Base-by-base conservation (phyloP, 2,329 filamentous ascomycete genomes). In the Apiospora rasikravindrae region DNA sequence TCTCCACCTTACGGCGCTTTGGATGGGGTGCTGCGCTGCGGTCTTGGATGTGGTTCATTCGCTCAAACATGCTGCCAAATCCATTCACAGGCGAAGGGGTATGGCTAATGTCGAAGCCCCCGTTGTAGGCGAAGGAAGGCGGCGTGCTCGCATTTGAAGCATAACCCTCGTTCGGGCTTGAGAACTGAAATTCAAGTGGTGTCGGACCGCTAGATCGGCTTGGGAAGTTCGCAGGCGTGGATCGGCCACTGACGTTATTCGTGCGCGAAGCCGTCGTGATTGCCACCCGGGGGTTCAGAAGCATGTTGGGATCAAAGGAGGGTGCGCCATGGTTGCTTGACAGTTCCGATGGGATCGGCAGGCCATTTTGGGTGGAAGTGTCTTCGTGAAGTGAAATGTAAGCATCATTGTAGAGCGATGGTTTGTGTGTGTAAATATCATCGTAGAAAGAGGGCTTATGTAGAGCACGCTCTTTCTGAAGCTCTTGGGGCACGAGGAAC, bases 41-140 rank as follows among this genome's bases (percentile, higher is more conserved):
- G 69, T 92, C 88, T 75, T 93, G 88, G 19, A 97, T 89, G 75
- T 92, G 91, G 80, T 95, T 94, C 79, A 95, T 86, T 44, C 90
- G 88, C 81, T 97, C 94, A 66, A 97, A 89, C 83, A 95, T 89
- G 71, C 83, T 83, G 13, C 87, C 86, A 75, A 90, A 87, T 37
- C 89, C 88, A 69, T 78, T 81, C 33, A 75, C 67, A 33, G 75
- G 74, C 22, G 73, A 69, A 22, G 53, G 24, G 14, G 68, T 29
- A 24, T 75, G 72, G 29, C 73, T 74, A 19, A 73, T 67, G 66
- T 71, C 49, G 67, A 45, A 69, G 47, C 69, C 73, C 24, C 37
- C 49, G 16, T 57, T 67, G n/a, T 24, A 73, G 33, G 19, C 71
- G 51, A 70, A 74, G 10, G 74, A 74, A 66, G 73, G 72, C 69